Conservation (phyloP, 768 basidiomycete genomes). For the Lactarius indigo region DNA sequence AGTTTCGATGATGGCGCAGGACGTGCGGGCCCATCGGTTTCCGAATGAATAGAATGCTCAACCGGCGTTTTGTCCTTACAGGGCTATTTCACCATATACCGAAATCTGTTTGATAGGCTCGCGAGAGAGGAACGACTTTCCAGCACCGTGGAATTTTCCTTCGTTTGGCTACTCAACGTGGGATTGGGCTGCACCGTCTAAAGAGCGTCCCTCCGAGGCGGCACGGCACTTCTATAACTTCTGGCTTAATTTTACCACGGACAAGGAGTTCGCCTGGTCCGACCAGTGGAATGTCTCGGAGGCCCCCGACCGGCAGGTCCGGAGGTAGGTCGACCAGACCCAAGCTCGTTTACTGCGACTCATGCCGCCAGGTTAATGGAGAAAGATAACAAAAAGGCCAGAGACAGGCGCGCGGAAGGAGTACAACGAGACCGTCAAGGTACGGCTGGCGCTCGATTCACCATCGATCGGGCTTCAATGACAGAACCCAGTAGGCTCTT, state of each 20-base stretch:
- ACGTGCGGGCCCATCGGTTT: slow-evolving; percentile 39
- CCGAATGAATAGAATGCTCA: neutral
- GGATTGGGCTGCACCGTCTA: slow-evolving; percentile 56
- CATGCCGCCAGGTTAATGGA: slow-evolving; percentile 78
- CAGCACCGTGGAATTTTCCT: slow-evolving; percentile 56
- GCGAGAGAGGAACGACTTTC: slow-evolving; percentile 70
- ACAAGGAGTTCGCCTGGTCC: slow-evolving; percentile 86
- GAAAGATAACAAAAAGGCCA: slow-evolving; percentile 89
- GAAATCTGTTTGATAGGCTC: slow-evolving; percentile 80
- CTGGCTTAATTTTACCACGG: slow-evolving; percentile 84
- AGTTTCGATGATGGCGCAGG: slow-evolving; percentile 59
- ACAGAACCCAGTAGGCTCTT: slow-evolving; percentile 48
- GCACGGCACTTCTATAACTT: slow-evolving; percentile 76
- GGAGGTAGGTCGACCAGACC: slow-evolving; percentile 48
- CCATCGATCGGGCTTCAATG: neutral
- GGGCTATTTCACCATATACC: slow-evolving; percentile 90
- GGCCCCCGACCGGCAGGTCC: slow-evolving; percentile 80
- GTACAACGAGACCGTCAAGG: slow-evolving; percentile 88
- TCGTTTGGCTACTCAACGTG: slow-evolving; percentile 79
- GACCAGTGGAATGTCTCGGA: slow-evolving; percentile 81
- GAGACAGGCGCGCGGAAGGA: slow-evolving; percentile 85
- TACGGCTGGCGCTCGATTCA: slow-evolving; percentile 35
- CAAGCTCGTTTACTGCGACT: neutral
- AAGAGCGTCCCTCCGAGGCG: slow-evolving; percentile 44
- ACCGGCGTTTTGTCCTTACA: slow-evolving; percentile 33